Base-by-base conservation (phyloP, 805 yeast genomes). In the Yamadazyma kitorensis region DNA sequence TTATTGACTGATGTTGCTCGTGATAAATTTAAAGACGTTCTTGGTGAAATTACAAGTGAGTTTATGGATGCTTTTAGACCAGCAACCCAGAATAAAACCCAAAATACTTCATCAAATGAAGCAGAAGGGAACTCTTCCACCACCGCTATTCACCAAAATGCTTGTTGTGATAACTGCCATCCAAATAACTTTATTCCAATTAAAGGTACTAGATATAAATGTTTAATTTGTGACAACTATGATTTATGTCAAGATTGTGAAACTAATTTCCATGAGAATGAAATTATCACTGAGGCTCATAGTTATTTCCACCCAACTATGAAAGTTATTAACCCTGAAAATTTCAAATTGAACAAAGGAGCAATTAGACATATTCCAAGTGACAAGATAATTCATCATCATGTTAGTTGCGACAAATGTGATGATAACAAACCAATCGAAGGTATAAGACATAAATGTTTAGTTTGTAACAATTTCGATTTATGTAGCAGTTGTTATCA, bases 401-500 rank as follows among this genome's bases (percentile, higher is more conserved):
- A 47, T 32, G 48, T 59, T 15, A 40, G 52, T n/a, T 67, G 72
- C 39, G 70, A 67, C 37, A 36, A 45, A 10, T 67, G 72, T 36
- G 36, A 43, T 37, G 42, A 42, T 7, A 46, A 46, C 28, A 43
- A 28, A 9, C 70, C 74, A 4, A 57, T 73, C 25, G 39, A 31
- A 13, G 82, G 82, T 9, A 40, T 52, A 5, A 61, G 82, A 32
- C 77, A 65, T 47, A 64, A 67, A 25, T 77, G 83, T 49, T 38
- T 66, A 10, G 67, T 70, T 17, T 77, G 83, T 45, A 48, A 50
- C 4, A 73, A 78, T 48, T 74, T 62, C 45, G 82, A 78, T 45
- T 52, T 77, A 34, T 77, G 83, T 45, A 59, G 61, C 24, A 24
- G 42, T 20, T 62, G 68, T 37, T 58, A 54, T 27, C 29, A 39